Conservation (phyloP, 2,329 filamentous ascomycete genomes). For the Aureobasidium sp. region DNA sequence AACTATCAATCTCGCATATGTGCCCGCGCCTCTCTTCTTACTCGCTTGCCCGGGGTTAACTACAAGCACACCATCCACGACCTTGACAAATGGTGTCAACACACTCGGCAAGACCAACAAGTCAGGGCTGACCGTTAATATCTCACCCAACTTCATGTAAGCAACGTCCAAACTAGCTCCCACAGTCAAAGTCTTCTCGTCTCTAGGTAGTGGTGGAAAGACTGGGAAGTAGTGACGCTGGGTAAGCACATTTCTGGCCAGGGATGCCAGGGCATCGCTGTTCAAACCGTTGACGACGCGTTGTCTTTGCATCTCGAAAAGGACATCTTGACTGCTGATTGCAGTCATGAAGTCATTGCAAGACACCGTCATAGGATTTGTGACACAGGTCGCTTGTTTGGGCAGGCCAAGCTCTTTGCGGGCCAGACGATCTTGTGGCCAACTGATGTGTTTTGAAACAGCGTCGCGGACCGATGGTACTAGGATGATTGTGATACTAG, state of each 20-base stretch:
- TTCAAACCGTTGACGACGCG: conserved; percentile 59
- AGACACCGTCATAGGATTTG: conserved; percentile 83
- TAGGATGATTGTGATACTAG: conserved; percentile 73
- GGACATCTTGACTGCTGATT: conserved; percentile 73
- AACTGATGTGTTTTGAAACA: conserved; percentile 75
- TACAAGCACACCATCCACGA: conserved; percentile 80
- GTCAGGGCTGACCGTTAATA: conserved; percentile 79
- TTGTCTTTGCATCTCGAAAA: conserved; percentile 59
- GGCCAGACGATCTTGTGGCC: conserved; percentile 68
- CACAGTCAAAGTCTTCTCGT: conserved; percentile 49
- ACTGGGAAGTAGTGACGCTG: conserved; percentile 88
- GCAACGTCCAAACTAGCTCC: conserved; percentile 76
- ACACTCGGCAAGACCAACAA: conserved; percentile 76
- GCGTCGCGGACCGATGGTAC: conserved; percentile 77
- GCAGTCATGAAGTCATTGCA: conserved; percentile 83
- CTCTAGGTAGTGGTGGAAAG: conserved; percentile 65
- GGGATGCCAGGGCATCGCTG: conserved; percentile 57
- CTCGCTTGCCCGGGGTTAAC: conserved; percentile 87
- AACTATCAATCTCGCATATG: conserved; percentile 73
- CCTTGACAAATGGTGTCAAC: conserved; percentile 81
- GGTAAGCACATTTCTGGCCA: conserved; percentile 72
- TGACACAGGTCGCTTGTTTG: conserved; percentile 68
- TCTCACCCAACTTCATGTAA: conserved; percentile 84
- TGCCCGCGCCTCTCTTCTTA: conserved; percentile 76
- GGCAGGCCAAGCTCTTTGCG: conserved; percentile 69